Conservation (phyloP, 352 stramenopile genomes). For the Pythium aristosporum region DNA sequence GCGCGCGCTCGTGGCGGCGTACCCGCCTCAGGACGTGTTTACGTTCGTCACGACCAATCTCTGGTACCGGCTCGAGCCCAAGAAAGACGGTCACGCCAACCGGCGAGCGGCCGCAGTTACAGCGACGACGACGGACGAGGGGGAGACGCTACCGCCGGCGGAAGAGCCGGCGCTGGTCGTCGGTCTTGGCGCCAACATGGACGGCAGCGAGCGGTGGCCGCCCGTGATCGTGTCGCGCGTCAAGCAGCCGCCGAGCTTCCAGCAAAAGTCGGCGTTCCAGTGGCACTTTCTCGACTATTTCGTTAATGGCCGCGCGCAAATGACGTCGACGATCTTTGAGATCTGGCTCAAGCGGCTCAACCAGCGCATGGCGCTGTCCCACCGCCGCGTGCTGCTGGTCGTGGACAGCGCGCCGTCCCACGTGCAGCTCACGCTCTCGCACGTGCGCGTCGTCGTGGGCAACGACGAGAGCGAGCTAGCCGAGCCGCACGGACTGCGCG, state of each 20-base stretch:
- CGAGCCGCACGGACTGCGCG: neutral
- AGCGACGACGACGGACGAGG: neutral
- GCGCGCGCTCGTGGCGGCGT: constrained; percentile 9
- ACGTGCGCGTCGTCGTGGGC: constrained; percentile 13
- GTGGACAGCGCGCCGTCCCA: constrained; percentile 24
- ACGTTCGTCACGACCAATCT: constrained; percentile 24
- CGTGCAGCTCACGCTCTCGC: constrained; percentile 8
- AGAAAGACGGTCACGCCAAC: constrained; percentile 8
- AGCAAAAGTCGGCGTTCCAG: constrained; percentile 27
- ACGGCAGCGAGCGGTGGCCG: constrained; percentile 22
- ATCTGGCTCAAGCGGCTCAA: constrained; percentile 24
- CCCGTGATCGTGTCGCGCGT: constrained; percentile 18
- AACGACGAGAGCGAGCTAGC: neutral
- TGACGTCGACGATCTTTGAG: constrained; percentile 26
- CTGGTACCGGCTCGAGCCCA: constrained; percentile 23
- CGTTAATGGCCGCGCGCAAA: constrained; percentile 23
- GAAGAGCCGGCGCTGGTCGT: constrained; percentile 17
- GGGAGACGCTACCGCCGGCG: neutral
- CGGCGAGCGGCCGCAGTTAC: neutral
- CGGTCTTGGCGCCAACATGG: constrained; percentile 20
- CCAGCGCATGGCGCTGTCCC: constrained; percentile 23
- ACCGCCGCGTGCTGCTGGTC: constrained; percentile 22
- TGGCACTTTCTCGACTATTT: constrained; percentile 27
- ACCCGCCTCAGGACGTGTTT: constrained; percentile 23
- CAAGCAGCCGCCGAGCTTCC: constrained; percentile 27